These are phyloP conservation scores for Rhododendron molle DNA, from an alignment of 148 eudicot species.

Conservation along the genomic window DNA sequence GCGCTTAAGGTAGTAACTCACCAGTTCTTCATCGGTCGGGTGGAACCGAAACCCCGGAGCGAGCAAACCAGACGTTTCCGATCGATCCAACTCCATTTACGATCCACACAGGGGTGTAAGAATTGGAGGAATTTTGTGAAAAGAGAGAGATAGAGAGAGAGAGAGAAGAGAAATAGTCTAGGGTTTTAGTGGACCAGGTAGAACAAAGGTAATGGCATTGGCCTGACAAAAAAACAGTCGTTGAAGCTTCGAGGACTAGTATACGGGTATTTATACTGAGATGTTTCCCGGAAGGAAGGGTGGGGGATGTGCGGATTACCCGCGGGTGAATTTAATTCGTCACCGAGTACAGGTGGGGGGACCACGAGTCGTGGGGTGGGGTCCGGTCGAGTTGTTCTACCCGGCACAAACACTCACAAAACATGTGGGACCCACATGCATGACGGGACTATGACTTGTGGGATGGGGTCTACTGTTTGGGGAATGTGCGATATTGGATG, in stretches of 20 bases:
- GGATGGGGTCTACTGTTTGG: background rate
- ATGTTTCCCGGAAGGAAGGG: background rate
- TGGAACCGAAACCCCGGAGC: conserved; percentile 84
- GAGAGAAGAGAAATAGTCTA: background rate
- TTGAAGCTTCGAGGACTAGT: background rate
- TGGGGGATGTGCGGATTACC: background rate
- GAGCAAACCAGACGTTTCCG: conserved; percentile 22
- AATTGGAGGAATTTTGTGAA: background rate
- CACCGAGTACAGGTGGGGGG: background rate
- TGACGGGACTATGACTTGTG: background rate
- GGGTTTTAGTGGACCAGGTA: background rate
- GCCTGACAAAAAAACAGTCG: background rate
- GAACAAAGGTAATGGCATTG: background rate
- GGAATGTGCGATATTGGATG: background rate
- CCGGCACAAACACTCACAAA: background rate
- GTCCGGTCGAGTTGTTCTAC: background rate
- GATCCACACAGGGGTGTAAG: background rate
- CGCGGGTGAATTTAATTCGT: background rate
- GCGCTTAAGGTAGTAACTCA: conserved; percentile 59
- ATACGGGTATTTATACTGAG: background rate
- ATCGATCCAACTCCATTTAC: conserved; percentile 5
- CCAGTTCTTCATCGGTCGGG: conserved; percentile 82
- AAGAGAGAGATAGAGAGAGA: background rate
- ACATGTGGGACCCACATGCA: background rate
- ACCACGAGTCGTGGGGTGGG: background rate